Evolutionary conservation across 2,329 filamentous ascomycete species (phyloP).

Genomic region (Chrysoporthe puriensis): DNA sequence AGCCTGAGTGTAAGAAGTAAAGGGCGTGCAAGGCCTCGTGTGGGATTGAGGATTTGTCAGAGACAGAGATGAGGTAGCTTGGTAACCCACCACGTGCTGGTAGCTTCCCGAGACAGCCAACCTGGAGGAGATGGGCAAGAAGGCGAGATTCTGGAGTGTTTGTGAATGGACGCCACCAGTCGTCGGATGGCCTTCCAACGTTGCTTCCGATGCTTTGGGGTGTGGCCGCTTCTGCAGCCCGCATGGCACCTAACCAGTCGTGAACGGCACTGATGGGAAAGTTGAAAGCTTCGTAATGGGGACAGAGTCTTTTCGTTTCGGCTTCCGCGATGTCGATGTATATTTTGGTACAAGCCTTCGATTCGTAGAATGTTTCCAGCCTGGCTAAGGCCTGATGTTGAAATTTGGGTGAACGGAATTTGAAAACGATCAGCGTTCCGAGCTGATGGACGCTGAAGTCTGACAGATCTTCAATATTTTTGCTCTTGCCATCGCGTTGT

Average conservation of each 20-base stretch:
- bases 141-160: constrained; percentile 5
- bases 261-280: neutral
- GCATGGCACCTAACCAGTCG: constrained; percentile 11
- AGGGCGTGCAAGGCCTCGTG: constrained; percentile 15
- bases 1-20: constrained; percentile 13
- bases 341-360: neutral
- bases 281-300: constrained; percentile 13
- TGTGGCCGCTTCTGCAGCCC: neutral
- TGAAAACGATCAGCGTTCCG: constrained; percentile 28
- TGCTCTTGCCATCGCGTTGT: neutral
- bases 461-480: neutral
- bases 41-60: neutral
- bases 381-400: constrained; percentile 17
- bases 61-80: constrained; percentile 14
- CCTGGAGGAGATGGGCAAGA: neutral
- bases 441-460: constrained; percentile 36
- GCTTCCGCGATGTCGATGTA: constrained; percentile 6
- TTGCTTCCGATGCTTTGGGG: neutral
- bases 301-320: neutral
- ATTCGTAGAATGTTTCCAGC: constrained; percentile 10
- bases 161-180: constrained; percentile 7
- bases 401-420: neutral
- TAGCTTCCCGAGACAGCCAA: neutral
- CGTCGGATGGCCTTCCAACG: neutral
- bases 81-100: neutral